Evolutionary conservation across 2,329 filamentous ascomycete genomes (phyloP), one percentile per base, ranked within the genome.

Genomic region (Decorospora gaudefroyi): DNA sequence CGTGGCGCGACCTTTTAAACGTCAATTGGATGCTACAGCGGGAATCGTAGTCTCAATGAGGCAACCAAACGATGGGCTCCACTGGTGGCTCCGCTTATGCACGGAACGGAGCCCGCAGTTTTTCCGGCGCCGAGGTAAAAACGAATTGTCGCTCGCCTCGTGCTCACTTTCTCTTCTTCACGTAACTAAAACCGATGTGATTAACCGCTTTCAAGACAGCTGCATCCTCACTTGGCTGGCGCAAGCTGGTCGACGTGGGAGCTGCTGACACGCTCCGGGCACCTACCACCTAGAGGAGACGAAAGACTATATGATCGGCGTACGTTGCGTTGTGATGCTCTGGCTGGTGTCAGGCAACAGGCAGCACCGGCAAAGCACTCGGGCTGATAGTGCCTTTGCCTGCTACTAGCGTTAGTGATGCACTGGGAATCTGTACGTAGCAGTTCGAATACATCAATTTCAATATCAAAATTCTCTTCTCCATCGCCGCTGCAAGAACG

Each of bases 131-230:
- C 42, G 48, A 55, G 42, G 53, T 23, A 33, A 34, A 45, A 40
- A 29, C 57, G 53, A n/a, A n/a, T n/a, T n/a, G n/a, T n/a, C 41
- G 50, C 44, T 51, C 42, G 48, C 25, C 44, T 50, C 51, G 35
- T 32, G 25, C 13, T 34, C 34, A 19, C 30, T 44, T 69, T 61
- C 57, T 71, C 69, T 74, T 79, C 77, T 73, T 82, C 72, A 79
- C 83, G 44, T 43, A 88, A 89, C 85, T 89, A 89, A 82, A 82
- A 81, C 84, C 85, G 84, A 82, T 70, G 78, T 86, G 86, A 90
- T 80, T 86, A 87, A 84, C 76, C 76, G 79, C 81, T 80, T 79
- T 67, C 74, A 71, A 68, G 71, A 67, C 76, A 78, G 74, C 68
- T 62, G 45, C 71, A 84, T 76, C 67, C 77, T 80, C 74, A 79